phyloP scores from a whole-genome alignment of 805 yeast genomes.

The Debaryomyces hansenii region DNA sequence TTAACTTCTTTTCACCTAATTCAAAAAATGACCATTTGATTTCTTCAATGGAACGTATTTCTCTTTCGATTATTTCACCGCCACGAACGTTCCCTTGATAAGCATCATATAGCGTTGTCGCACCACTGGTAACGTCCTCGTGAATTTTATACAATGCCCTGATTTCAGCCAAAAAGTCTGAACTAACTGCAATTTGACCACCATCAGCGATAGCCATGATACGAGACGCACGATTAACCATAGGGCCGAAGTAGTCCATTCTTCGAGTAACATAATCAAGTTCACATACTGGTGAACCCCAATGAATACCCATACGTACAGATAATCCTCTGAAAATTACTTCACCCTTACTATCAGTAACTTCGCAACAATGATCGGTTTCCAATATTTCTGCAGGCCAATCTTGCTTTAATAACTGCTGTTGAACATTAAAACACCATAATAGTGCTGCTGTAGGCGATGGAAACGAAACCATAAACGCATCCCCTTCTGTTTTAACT shows the following conservation, averaged over 20 bases:
- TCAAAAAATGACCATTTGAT: constrained; percentile 68
- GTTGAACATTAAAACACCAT: constrained; percentile 94
- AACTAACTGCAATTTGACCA: constrained; percentile 90
- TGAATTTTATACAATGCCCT: constrained; percentile 54
- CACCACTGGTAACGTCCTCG: constrained; percentile 32
- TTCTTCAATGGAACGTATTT: constrained; percentile 61
- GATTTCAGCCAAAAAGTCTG: constrained; percentile 77
- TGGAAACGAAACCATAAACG: constrained; percentile 96
- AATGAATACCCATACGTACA: constrained; percentile 97
- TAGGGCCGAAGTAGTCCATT: constrained; percentile 99
- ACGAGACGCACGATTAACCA: constrained; percentile 94
- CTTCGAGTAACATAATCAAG: constrained; percentile 91
- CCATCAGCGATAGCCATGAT: constrained; percentile 96
- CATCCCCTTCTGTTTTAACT: constrained; percentile 99
- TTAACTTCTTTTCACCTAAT: constrained; percentile 84
- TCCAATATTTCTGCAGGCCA: constrained; percentile 95
- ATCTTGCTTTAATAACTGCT: constrained; percentile 74
- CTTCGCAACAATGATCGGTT: constrained; percentile 79
- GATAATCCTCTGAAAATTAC: constrained; percentile 83
- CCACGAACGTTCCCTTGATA: constrained; percentile 50
- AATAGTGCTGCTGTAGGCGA: constrained; percentile 85
- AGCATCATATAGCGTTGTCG: constrained; percentile 33
- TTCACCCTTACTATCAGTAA: constrained; percentile 60
- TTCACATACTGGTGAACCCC: constrained; percentile 98
- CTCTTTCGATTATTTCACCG: constrained; percentile 59